Base-by-base conservation (phyloP, 495 filamentous ascomycete species). In the Hypoxylon intermedium region DNA sequence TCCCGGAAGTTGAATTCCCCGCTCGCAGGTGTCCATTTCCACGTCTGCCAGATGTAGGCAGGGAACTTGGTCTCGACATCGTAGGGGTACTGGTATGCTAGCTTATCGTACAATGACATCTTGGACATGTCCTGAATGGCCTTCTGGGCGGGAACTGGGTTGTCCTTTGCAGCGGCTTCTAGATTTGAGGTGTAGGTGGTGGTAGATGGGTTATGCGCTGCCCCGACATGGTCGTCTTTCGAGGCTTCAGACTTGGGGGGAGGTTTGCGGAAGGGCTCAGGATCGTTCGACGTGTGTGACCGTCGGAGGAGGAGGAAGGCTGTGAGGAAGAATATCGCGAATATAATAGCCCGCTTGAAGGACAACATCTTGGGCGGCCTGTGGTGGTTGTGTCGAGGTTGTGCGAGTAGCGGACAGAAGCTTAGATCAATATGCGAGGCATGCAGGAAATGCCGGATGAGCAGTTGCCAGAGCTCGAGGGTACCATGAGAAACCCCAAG, bases 21-120 rank as follows among this genome's bases (percentile, higher is more conserved):
- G n/a, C 89, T 89, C 1, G 87, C 82, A 0, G 95, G 94, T 1
- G 86, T 89, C 71, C 88, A 90, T 75, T 95, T 97, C 94, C 94
- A 98, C 33, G 94, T 98, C 78, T 98, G 94, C 94, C 94, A 98
- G 58, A 98, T 95, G 75, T 96, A 98, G 21, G 92, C 93, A 0
- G 94, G 94, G 73, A 98, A 98, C 72, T 91, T 93, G 53, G 78
- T 72, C 60, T 91, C 86, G 41, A 92, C 82, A 63, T 95, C 87
- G 77, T 98, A 98, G 9, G 93, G 92, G 70, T 93, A 98, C 66
- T 95, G 89, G 77, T 95, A 96, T 31, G 85, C 89, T 45, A 98
- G 82, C 67, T 92, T 92, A 24, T 96, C 89, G 68, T 86, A 83
- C 13, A 98, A 76, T 9, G 90, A 85, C 65, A 84, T 83, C 69